Conservation (phyloP, 1,139 yeast species). For the Candida pseudoviswanathii region DNA sequence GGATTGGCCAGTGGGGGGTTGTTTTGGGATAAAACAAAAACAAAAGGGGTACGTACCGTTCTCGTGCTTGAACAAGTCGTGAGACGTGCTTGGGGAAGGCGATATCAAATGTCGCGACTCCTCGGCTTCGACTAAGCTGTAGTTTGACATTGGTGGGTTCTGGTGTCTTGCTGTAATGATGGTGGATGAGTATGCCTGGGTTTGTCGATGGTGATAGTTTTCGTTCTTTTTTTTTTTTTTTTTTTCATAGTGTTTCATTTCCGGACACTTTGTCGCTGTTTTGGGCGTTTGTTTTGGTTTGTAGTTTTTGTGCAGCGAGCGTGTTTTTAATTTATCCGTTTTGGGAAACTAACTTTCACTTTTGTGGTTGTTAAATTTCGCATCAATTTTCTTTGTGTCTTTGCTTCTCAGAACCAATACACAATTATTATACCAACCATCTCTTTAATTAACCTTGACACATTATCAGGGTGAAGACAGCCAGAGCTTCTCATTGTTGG, state of each 20-base stretch:
- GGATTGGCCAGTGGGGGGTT: background rate
- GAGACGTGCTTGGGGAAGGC: slow-evolving; percentile 10
- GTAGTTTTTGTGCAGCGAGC: background rate
- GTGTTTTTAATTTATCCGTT: background rate
- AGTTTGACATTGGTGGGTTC: background rate
- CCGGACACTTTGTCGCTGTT: background rate
- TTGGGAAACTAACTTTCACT: background rate
- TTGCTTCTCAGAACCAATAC: background rate
- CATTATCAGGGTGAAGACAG: too few relatives aligned
- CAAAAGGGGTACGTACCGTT: slow-evolving; percentile 27
- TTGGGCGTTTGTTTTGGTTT: background rate
- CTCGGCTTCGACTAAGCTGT: slow-evolving; percentile 10
- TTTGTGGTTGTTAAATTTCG: background rate
- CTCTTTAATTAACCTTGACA: too few relatives aligned
- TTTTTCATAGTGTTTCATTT: background rate
- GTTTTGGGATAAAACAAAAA: slow-evolving; percentile 2
- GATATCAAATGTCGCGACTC: slow-evolving; percentile 15
- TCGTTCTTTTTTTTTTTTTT: background rate
- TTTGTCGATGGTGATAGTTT: too few relatives aligned
- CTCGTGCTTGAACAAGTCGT: slow-evolving; percentile 28
- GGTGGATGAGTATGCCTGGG: too few relatives aligned
- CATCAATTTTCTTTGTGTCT: background rate
- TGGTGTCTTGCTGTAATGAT: too few relatives aligned
- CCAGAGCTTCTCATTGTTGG: too few relatives aligned
- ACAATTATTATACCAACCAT: too few relatives aligned